Evolutionary conservation across 2,329 filamentous ascomycete genomes (phyloP), one percentile per base, ranked within the genome.

Genomic region (Fusarium subglutinans): DNA sequence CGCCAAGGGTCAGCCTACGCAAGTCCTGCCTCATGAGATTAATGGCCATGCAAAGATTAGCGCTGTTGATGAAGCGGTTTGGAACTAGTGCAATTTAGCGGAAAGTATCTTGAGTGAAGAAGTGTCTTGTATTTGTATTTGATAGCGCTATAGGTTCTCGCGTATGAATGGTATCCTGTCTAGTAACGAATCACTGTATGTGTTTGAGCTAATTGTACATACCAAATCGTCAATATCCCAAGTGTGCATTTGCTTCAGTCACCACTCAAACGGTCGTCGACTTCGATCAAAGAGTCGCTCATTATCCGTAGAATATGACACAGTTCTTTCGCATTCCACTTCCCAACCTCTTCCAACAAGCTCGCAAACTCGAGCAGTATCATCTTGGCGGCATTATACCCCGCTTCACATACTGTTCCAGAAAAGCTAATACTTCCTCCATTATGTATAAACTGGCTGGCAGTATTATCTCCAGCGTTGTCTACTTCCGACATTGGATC

Each of bases 341-440:
- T 70, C 6, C 68, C 59, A 11, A 70, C 59, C 2, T 70, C 68
- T 8, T 69, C 68, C 20, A 70, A 10, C 3, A 70, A 60, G 11
- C 58, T 48, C 17, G 48, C 65, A 47, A 59, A 70, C 4, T 60
- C 47, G 17, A 70, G 35, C 2, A 69, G 3, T 2, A 69, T 55
- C 38, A 55, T 69, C 20, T 51, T 57, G 6, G 68, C 64, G 9
- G 65, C 41, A 33, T 54, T 65, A 18, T 69, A 64, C 5, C 68
- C 68, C 3, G 65, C 59, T 18, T 44, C 35, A 20, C 48, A 64
- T 0, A 56, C 48, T 2, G 57, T 53, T 7, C 65, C 55, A 1
- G 22, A 48, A n/a, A 70, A 70, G 13, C 50, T 57, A 11, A 70
- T 35, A 35, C 33, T 33, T 15, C 55, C 55, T 26, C 55, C 55